Base-by-base conservation (phyloP, 2,329 filamentous ascomycete genomes). In the Corynespora cassiicola region DNA sequence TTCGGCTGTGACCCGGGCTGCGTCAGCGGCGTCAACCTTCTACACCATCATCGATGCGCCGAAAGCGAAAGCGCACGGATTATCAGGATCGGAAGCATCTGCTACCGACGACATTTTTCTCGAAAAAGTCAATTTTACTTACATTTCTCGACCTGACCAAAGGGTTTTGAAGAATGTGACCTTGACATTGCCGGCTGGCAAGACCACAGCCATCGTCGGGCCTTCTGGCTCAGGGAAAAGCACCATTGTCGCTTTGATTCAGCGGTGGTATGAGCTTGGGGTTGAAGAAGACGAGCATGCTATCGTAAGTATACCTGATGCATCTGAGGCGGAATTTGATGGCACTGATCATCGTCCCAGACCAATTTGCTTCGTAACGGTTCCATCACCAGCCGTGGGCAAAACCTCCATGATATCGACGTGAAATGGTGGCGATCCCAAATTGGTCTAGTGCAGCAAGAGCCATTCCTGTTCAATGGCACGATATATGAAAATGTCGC, bases 181-280 rank as follows among this genome's bases (percentile, higher is more conserved):
- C 37, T 79, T 96, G 1, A 67, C 78, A 1, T 85, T 96, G 24
- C 89, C 89, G 2, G 88, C 90, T 4, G 90, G 91, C n/a, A 95
- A 95, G 71, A 90, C 86, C 2, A 96, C 91, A 2, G 92, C 92
- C 1, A 76, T 97, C 9, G 92, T 97, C 6, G 92, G 92, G 36
- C 88, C 91, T 0, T 96, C 90, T 14, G 92, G 91, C 5, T 95
- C 87, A 21, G 92, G 92, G 24, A 97, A 96, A 72, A 91, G 86
- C 61, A 96, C 91, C 0, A 90, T 96, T 48, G 86, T 96, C 18
- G 91, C 90, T 7, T 75, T 97, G 18, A 86, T 96, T 1, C 90
- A 96, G 69, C 47, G 92, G 17, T 96, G 96, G 68, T 96, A 96
- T 66, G 78, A 80, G 4, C 71, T 84, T 6, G 46, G 32, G 10